phyloP scores from a whole-genome alignment of 805 yeast species.

The Maudiozyma pseudohumilis region DNA sequence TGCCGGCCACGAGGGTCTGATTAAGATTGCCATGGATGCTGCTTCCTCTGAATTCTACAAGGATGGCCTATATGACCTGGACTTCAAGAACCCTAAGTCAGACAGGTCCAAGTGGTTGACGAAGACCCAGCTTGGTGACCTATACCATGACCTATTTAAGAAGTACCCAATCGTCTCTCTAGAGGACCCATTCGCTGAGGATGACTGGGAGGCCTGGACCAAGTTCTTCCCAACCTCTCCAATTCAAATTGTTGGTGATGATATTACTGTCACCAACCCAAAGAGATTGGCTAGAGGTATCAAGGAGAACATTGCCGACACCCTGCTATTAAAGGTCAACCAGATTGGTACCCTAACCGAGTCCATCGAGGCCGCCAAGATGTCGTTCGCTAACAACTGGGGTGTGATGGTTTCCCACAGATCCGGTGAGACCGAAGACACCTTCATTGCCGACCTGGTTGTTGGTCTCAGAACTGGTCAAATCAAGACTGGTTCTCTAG shows the following conservation, averaged over 20 bases:
- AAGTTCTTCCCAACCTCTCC: conserved; percentile 67
- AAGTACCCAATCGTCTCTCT: conserved; percentile 96
- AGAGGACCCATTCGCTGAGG: conserved; percentile 99
- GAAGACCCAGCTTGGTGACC: conserved; percentile 74
- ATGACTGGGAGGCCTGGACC: conserved; percentile 97
- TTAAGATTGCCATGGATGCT: conserved; percentile 86
- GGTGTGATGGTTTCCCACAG: conserved; percentile 25
- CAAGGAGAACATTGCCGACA: conserved; percentile 90
- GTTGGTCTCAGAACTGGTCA: conserved; percentile 98
- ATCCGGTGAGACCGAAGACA: conserved; percentile 97
- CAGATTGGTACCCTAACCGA: conserved; percentile 95
- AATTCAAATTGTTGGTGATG: conserved; percentile 93
- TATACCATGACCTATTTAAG: conserved; percentile 67
- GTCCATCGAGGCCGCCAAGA: conserved; percentile 92
- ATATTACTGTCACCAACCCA: conserved; percentile 97
- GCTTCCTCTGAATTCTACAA: conserved; percentile 96
- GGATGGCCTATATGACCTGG: conserved; percentile 93
- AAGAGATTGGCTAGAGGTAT: conserved; percentile 87
- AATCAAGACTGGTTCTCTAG: conserved; percentile 99
- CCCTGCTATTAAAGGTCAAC: conserved; percentile 92
- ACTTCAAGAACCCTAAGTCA: conserved; percentile 92
- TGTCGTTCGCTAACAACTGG: conserved; percentile 91
- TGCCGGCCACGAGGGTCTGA: conserved; percentile 92
- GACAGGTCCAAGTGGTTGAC: conserved; percentile 83
- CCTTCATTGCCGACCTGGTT: conserved; percentile 92